Conservation (phyloP, 495 filamentous ascomycete genomes). For the Lepidopterella palustris region DNA sequence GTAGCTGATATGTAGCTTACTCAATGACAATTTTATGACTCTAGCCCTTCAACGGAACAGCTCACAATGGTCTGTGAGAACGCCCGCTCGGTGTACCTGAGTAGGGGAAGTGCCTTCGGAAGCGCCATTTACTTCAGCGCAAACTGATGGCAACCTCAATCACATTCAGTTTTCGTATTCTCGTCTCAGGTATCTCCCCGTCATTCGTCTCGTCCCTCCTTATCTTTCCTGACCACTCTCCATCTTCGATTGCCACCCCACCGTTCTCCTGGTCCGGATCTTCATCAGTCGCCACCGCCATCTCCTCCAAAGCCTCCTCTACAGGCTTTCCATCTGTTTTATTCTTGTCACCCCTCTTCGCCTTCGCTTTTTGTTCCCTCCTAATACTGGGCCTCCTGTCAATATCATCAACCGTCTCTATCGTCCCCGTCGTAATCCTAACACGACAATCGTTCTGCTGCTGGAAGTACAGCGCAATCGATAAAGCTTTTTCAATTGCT, state of each 20-base stretch:
- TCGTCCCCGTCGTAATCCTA: slow-evolving; percentile 35
- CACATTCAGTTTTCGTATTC: slow-evolving; percentile 58
- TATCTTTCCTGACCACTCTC: slow-evolving; percentile 8
- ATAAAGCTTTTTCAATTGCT: slow-evolving; percentile 66
- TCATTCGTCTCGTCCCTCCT: slow-evolving; percentile 39
- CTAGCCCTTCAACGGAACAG: too few relatives aligned
- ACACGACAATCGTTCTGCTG: slow-evolving; percentile 34
- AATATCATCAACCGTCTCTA: slow-evolving; percentile 40
- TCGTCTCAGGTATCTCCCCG: slow-evolving; percentile 52
- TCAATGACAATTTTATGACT: too few relatives aligned
- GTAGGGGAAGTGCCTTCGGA: too few relatives aligned
- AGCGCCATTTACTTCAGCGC: slow-evolving; percentile 44
- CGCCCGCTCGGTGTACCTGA: too few relatives aligned
- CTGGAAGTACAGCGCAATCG: slow-evolving; percentile 39
- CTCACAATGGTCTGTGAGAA: too few relatives aligned
- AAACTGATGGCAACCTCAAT: slow-evolving; percentile 59
- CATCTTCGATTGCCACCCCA: slow-evolving; percentile 24
- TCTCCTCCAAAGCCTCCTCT: slow-evolving; percentile 23
- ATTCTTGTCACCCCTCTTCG: slow-evolving; percentile 5
- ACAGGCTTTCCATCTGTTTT: not conserved
- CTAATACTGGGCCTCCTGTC: not conserved
- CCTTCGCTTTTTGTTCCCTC: not conserved
- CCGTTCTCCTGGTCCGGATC: slow-evolving; percentile 25
- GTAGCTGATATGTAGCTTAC: too few relatives aligned
- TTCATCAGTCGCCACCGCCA: slow-evolving; percentile 3